Percentiles rank a stretch among this genome's conserved stretches.
Evolutionary conservation across 768 basidiomycete genomes (phyloP).

Genomic region (Gymnopilus junonius): DNA sequence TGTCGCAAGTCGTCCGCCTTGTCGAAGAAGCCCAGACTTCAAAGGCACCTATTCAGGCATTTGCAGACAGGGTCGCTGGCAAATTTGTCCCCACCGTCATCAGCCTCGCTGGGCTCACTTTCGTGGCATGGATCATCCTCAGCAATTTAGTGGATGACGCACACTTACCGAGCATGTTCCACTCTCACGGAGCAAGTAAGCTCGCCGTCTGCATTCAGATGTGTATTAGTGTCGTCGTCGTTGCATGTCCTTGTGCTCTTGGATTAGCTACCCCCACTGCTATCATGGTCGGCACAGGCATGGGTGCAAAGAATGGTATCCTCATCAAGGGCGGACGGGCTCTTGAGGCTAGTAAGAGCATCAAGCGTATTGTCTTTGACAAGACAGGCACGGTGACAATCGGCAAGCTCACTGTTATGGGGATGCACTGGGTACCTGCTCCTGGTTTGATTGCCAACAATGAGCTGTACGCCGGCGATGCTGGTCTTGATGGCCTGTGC

Average conservation of each 20-base stretch:
- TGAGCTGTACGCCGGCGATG: slow-evolving; percentile 48
- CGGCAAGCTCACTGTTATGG: slow-evolving; percentile 87
- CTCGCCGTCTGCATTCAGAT: slow-evolving; percentile 93
- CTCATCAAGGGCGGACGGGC: slow-evolving; percentile 97
- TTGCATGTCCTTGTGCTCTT: slow-evolving; percentile 97
- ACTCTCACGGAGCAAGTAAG: slow-evolving; percentile 78
- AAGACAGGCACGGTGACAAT: slow-evolving; percentile 98
- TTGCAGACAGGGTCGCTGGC: slow-evolving; percentile 93
- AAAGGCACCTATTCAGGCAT: slow-evolving; percentile 97
- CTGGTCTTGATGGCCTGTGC: slow-evolving; percentile 48
- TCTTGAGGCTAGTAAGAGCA: slow-evolving; percentile 84
- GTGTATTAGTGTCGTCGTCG: slow-evolving; percentile 97
- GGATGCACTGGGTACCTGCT: slow-evolving; percentile 71
- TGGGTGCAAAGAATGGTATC: slow-evolving; percentile 96
- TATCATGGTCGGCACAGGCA: slow-evolving; percentile 98
- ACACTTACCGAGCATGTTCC: slow-evolving; percentile 83
- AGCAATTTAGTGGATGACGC: slow-evolving; percentile 59
- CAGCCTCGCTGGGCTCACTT: slow-evolving; percentile 78
- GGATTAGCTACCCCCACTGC: slow-evolving; percentile 97
- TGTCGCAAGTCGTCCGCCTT: slow-evolving; percentile 94
- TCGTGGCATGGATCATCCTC: slow-evolving; percentile 82
- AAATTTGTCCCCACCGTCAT: slow-evolving; percentile 95
- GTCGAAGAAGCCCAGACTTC: slow-evolving; percentile 98
- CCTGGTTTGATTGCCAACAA: slow-evolving; percentile 28
- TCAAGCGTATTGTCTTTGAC: slow-evolving; percentile 87